Evolutionary conservation across 345 rosid species (phyloP).

Genomic region (Eucalyptus guilfoylei): DNA sequence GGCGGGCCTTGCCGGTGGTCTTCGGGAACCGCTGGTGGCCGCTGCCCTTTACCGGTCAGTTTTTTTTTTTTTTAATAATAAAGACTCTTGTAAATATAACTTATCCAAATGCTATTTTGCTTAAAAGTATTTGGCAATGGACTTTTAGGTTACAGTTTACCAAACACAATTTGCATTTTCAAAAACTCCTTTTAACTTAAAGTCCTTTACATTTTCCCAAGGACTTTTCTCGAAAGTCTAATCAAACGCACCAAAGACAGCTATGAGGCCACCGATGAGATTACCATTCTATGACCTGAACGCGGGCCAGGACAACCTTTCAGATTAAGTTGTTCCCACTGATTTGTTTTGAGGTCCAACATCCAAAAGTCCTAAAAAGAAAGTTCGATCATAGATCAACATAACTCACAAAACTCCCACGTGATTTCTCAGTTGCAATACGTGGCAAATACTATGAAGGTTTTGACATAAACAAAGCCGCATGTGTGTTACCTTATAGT

Average conservation of each 20-base stretch:
- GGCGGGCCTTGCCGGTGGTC: too few relatives aligned
- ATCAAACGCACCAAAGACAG: not conserved
- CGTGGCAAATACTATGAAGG: not conserved
- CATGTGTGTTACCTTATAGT: slow-evolving; percentile 59
- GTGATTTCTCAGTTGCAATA: not conserved
- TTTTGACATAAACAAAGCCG: not conserved
- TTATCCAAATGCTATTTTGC: not conserved
- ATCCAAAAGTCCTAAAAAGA: slow-evolving; percentile 76
- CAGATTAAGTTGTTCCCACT: slow-evolving; percentile 86
- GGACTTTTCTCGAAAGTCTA: too few relatives aligned
- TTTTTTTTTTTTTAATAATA: too few relatives aligned
- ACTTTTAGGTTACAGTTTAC: too few relatives aligned
- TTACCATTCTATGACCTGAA: slow-evolving; percentile 97
- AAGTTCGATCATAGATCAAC: not conserved
- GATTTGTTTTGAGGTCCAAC: slow-evolving; percentile 86
- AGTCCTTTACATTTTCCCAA: too few relatives aligned
- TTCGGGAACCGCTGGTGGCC: too few relatives aligned
- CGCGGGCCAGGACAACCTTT: slow-evolving; percentile 92
- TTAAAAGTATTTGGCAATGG: too few relatives aligned
- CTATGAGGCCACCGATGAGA: not conserved
- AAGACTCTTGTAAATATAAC: too few relatives aligned
- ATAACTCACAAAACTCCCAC: not conserved
- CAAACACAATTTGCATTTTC: too few relatives aligned
- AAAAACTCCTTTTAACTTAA: too few relatives aligned
- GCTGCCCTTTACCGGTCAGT: too few relatives aligned